A percentile compares a stretch with the other conserved stretches of the same genome.
Conservation (phyloP, 2,329 filamentous ascomycete species). For the Colletotrichum truncatum region DNA sequence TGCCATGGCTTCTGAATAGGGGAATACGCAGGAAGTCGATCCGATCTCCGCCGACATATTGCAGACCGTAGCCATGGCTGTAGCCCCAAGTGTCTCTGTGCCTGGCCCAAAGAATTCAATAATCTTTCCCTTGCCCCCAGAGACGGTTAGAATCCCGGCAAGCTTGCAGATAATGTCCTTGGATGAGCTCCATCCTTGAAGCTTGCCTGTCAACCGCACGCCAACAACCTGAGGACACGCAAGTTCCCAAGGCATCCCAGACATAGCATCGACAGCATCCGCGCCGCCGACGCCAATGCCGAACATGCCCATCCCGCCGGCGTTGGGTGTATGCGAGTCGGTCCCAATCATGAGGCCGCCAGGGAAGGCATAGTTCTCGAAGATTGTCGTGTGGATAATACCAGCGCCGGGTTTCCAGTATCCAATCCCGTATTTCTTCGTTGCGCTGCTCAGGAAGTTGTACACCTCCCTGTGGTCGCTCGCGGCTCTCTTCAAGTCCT, state of each 20-base stretch:
- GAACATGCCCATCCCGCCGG: constrained; percentile 45
- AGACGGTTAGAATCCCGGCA: constrained; percentile 43
- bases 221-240: constrained; percentile 42
- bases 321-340: constrained; percentile 48
- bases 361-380: constrained; percentile 49
- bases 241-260: constrained; percentile 44
- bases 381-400: constrained; percentile 49
- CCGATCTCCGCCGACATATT: constrained; percentile 49
- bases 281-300: constrained; percentile 53
- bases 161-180: constrained; percentile 49
- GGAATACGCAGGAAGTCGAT: constrained; percentile 46
- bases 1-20: constrained; percentile 42
- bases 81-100: constrained; percentile 40
- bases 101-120: constrained; percentile 48
- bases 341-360: constrained; percentile 46
- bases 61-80: constrained; percentile 47
- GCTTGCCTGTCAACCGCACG: constrained; percentile 39
- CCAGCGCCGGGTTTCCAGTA: constrained; percentile 48
- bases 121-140: constrained; percentile 44
- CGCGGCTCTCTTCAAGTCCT: constrained; percentile 38
- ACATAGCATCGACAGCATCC: constrained; percentile 55
- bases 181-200: constrained; percentile 41
- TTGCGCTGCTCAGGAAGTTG: constrained; percentile 46
- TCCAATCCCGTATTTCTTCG: constrained; percentile 55
- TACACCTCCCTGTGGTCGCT: constrained; percentile 47